phyloP scores from a whole-genome alignment of 2,329 filamentous ascomycete genomes.

The Chaetomium strumarium region DNA sequence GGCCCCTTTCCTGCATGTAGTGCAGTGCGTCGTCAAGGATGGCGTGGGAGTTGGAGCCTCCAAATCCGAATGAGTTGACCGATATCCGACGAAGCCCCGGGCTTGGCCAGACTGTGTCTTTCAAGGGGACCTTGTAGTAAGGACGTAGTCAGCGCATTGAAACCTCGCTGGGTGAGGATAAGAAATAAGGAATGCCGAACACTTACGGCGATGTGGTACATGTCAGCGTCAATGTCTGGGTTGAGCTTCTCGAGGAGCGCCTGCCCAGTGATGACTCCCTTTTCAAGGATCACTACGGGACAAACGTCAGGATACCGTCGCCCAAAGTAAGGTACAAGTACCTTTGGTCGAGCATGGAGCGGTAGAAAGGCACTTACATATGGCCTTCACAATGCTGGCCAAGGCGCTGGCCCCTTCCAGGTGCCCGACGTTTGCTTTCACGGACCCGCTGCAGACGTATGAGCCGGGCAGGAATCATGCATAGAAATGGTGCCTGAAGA shows the following conservation, averaged over 20 bases:
- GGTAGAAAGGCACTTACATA: too few relatives aligned
- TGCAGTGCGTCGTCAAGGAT: neutral
- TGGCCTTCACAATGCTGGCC: conserved; percentile 20
- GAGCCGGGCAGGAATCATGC: conserved; percentile 22
- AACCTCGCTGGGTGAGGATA: too few relatives aligned
- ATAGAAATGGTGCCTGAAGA: conserved; percentile 25
- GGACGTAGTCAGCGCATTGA: too few relatives aligned
- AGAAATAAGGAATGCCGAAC: too few relatives aligned
- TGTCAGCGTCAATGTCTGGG: conserved; percentile 9
- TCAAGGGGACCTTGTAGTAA: too few relatives aligned
- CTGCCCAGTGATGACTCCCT: neutral
- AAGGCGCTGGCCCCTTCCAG: conserved; percentile 31
- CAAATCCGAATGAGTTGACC: neutral
- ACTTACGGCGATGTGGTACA: neutral
- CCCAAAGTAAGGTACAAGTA: too few relatives aligned
- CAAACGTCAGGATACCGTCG: neutral
- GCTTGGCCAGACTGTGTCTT: neutral
- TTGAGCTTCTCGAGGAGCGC: conserved; percentile 14
- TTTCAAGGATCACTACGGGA: neutral
- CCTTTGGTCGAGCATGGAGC: too few relatives aligned
- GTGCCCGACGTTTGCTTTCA: conserved; percentile 36
- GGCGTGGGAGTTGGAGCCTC: neutral
- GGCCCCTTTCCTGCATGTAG: too few relatives aligned
- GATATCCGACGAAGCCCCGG: neutral
- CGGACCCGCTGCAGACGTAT: conserved; percentile 31